Evolutionary conservation across 2,329 filamentous ascomycete species (phyloP), one percentile per base, ranked within the genome.

Genomic region (Trichoderma cornu-damae): DNA sequence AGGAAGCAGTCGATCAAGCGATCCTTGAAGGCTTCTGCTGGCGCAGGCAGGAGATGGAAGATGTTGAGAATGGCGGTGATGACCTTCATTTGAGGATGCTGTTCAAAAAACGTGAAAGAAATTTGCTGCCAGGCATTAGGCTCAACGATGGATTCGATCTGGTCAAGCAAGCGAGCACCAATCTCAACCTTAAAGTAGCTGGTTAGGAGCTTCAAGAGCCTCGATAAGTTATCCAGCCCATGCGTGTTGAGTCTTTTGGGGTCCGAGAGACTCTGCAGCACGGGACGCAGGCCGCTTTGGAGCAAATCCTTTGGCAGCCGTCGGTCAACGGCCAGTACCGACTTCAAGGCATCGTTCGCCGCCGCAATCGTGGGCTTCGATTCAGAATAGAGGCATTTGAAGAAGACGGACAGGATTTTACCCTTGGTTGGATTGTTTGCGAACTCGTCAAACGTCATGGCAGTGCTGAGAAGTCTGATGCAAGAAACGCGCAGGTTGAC

Each of bases 111-210:
- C 1, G 88, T 92, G 71, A 99, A 99, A 0, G 93, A 96, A 1
- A 94, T 89, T 66, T 92, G 90, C 69, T 97, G 92, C 63, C 97
- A 76, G 12, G 85, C 81, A 51, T 78, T 80, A 2, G 89, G 82
- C 59, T 96, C 91, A 1, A 93, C 92, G 62, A 99, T 91, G 9
- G 87, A 83, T 68, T 93, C 93, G 73, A 96, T 88, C 66, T 99
- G 94, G 62, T 97, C 93, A 8, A 99, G 79, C n/a, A 99, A 75
- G 22, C 94, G 84, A 20, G 90, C 84, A 6, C 94, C 95, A 54
- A 99, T 99, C 69, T 99, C 94, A 1, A 97, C 92, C 73, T 99
- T 99, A 75, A 99, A 99, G 71, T 99, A 99, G 59, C 94, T 97
- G 0, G 93, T 99, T 16, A 99, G 78, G 2, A 99, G 79, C 62